Percentiles rank a stretch among this genome's conserved stretches.
These are phyloP conservation scores for Tetraselmis striata DNA, from an alignment of 139 green algal species.

Conservation along the genomic window DNA sequence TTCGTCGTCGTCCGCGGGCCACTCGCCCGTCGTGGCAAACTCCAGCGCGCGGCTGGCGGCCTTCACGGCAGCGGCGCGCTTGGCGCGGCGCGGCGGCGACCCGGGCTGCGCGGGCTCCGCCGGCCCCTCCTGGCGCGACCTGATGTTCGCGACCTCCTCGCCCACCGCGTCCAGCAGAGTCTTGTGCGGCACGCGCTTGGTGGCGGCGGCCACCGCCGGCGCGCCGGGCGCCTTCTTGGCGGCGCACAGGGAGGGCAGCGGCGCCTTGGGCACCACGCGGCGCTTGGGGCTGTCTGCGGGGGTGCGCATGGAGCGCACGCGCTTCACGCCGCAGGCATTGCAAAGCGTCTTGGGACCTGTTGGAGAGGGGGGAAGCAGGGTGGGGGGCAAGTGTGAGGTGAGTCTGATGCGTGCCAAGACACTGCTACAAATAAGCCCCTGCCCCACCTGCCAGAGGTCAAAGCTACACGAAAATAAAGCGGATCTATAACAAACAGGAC, in stretches of 20 bases:
- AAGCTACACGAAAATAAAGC: no score
- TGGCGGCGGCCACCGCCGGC: slow-evolving; percentile 2
- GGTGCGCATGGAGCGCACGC: slow-evolving; percentile 15
- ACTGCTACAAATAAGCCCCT: background rate
- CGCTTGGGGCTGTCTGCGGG: background rate
- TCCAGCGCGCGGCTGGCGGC: slow-evolving; percentile 24
- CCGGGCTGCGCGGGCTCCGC: background rate
- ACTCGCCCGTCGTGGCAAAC: slow-evolving; percentile 31
- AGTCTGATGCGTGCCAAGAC: no score
- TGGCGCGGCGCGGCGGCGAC: slow-evolving; percentile 6
- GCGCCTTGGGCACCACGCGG: background rate
- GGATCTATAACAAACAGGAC: no score
- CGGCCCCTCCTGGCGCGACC: background rate
- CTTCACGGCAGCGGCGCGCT: slow-evolving; percentile 30
- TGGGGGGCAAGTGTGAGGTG: no score
- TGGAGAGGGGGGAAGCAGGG: background rate
- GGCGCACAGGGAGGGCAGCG: background rate
- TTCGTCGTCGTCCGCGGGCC: slow-evolving; percentile 16
- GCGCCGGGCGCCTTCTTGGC: background rate
- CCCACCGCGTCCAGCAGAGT: slow-evolving; percentile 13
- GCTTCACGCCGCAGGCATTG: slow-evolving; percentile 50
- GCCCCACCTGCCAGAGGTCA: background rate
- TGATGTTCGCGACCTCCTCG: background rate
- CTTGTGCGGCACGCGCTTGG: slow-evolving; percentile 12
- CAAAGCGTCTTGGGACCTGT: slow-evolving; percentile 47